phyloP scores from a whole-genome alignment of 2,329 filamentous ascomycete genomes.

The Orbilia blumenaviensis region DNA sequence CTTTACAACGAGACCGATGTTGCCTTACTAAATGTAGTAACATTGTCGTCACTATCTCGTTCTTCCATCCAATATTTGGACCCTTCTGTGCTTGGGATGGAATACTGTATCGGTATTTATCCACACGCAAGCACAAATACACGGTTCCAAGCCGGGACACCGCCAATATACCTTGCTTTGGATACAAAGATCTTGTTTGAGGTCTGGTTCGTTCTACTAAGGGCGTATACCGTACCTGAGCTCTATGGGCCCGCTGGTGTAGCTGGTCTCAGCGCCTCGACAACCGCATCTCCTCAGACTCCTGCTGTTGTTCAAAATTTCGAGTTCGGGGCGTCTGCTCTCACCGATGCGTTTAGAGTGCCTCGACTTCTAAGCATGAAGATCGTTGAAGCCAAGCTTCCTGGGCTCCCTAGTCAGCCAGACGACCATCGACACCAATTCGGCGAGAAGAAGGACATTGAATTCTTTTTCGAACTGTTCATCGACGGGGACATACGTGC shows the following conservation, averaged over 20 bases:
- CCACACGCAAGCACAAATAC: slow-evolving; percentile 85
- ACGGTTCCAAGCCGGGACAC: slow-evolving; percentile 66
- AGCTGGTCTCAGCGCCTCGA: neutral
- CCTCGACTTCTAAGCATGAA: slow-evolving; percentile 41
- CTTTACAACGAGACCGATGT: slow-evolving; percentile 87
- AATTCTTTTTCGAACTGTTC: slow-evolving; percentile 81
- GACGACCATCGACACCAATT: slow-evolving; percentile 58
- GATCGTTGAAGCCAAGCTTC: slow-evolving; percentile 68
- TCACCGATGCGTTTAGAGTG: slow-evolving; percentile 56
- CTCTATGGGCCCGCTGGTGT: slow-evolving; percentile 71
- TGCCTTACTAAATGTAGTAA: slow-evolving; percentile 80
- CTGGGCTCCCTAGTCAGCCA: slow-evolving; percentile 48
- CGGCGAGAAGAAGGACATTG: slow-evolving; percentile 68
- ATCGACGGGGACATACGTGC: slow-evolving; percentile 81
- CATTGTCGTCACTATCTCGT: slow-evolving; percentile 85
- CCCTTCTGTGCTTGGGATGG: slow-evolving; percentile 86
- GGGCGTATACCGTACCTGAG: slow-evolving; percentile 91
- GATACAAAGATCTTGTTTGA: slow-evolving; percentile 92
- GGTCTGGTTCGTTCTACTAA: slow-evolving; percentile 92
- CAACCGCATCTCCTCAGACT: slow-evolving; percentile 43
- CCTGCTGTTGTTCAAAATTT: slow-evolving; percentile 61
- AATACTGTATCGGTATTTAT: slow-evolving; percentile 94
- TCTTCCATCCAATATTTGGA: slow-evolving; percentile 91
- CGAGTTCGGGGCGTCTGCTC: slow-evolving; percentile 63
- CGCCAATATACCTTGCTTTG: slow-evolving; percentile 83